A percentile compares a stretch with the other conserved stretches of the same genome.
Conservation (phyloP, 495 filamentous ascomycete genomes). For the Rhizodiscina lignyota region DNA sequence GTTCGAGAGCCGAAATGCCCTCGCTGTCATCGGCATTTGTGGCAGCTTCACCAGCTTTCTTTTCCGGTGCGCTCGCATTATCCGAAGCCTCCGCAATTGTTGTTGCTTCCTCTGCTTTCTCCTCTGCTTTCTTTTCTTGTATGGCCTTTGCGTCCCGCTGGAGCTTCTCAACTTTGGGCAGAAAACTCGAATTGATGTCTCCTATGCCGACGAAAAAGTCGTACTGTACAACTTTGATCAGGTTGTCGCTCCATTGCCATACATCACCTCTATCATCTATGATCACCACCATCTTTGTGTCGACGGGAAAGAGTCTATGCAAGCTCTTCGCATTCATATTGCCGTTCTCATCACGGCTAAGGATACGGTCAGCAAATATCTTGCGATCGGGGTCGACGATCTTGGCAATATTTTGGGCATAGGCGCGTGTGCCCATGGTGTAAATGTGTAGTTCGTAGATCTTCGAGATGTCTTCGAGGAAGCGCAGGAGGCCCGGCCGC, state of each 20-base stretch:
- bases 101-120: conserved; percentile 2
- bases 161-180: conserved; percentile 75
- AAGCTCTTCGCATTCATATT: conserved; percentile 80
- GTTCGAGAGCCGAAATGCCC: conserved; percentile 39
- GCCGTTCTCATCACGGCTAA: conserved; percentile 92
- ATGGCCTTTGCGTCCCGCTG: conserved; percentile 15
- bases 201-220: conserved; percentile 97
- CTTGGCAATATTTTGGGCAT: conserved; percentile 78
- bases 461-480: conserved; percentile 60
- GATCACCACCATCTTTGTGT: conserved; percentile 98
- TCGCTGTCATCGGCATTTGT: conserved; percentile 10
- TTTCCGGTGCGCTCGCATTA: background rate
- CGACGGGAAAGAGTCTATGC: conserved; percentile 82
- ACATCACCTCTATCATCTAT: conserved; percentile 97
- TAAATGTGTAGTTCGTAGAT: conserved; percentile 95
- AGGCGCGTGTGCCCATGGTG: conserved; percentile 94
- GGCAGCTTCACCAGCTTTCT: conserved; percentile 9
- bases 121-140: conserved; percentile 1
- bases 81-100: background rate
- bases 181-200: conserved; percentile 95
- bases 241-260: conserved; percentile 87
- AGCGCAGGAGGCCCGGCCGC: conserved; percentile 76
- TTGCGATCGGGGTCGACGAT: conserved; percentile 84
- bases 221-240: conserved; percentile 88
- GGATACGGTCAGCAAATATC: conserved; percentile 84